phyloP scores from a whole-genome alignment of 2,329 filamentous ascomycete genomes.

The Pseudogymnoascus sp. region DNA sequence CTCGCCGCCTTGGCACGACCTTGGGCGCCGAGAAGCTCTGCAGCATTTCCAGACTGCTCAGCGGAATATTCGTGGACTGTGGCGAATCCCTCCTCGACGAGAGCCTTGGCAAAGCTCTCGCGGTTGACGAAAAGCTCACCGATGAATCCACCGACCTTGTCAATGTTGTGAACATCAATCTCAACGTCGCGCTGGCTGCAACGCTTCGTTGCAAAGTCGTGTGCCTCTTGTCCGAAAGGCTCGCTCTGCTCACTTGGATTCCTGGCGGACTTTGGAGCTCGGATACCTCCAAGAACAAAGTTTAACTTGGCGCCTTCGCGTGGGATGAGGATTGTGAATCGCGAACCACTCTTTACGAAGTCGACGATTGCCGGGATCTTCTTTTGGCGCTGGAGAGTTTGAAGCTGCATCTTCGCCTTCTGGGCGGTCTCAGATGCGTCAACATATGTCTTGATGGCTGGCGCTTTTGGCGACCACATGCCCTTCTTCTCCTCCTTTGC shows the following conservation, averaged over 20 bases:
- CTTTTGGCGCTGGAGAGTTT: slow-evolving; percentile 80
- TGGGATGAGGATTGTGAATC: slow-evolving; percentile 86
- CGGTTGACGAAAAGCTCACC: slow-evolving; percentile 88
- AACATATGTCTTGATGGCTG: slow-evolving; percentile 71
- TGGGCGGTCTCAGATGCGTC: slow-evolving; percentile 90
- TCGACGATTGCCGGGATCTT: slow-evolving; percentile 90
- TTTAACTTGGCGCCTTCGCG: slow-evolving; percentile 92
- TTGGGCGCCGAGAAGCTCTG: slow-evolving; percentile 81
- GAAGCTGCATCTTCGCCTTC: slow-evolving; percentile 90
- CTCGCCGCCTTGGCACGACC: slow-evolving; percentile 78
- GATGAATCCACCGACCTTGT: slow-evolving; percentile 97
- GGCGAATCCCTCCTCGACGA: slow-evolving; percentile 90
- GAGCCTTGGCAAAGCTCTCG: slow-evolving; percentile 87
- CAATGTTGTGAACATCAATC: slow-evolving; percentile 87
- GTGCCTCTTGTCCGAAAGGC: slow-evolving; percentile 89
- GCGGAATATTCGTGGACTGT: slow-evolving; percentile 91
- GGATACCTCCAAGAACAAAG: slow-evolving; percentile 87
- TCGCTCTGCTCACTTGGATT: slow-evolving; percentile 72
- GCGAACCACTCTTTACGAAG: slow-evolving; percentile 93
- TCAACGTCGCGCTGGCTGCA: slow-evolving; percentile 93
- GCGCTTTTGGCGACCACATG: slow-evolving; percentile 87
- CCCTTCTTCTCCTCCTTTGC: slow-evolving; percentile 86
- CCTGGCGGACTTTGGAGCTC: slow-evolving; percentile 78
- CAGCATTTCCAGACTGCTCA: slow-evolving; percentile 84
- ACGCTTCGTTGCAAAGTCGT: slow-evolving; percentile 80